Evolutionary conservation across 805 yeast genomes (phyloP), one percentile per base, ranked within the genome.

Genomic region (Grigorovia jiainica): DNA sequence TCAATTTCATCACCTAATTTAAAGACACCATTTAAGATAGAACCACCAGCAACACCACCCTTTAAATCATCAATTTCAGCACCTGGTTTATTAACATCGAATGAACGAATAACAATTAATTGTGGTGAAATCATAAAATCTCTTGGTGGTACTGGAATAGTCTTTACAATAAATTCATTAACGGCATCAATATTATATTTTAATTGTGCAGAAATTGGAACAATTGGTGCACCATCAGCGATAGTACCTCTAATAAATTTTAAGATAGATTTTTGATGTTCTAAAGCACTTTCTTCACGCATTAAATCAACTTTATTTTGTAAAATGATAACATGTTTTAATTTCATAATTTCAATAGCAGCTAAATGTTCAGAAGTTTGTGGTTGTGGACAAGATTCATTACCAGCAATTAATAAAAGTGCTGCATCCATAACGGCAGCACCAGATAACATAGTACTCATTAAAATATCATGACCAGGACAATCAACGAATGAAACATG

Each of bases 351-450:
- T 72, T 92, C 98, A 59, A 92, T 92, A 49, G 99, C 99, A 40
- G 99, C 99, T 69, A 92, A 76, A 73, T 92, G 99, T 72, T 92
- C 99, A 11, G 95, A 83, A 15, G 99, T 92, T 72, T 92, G 99
- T 35, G 99, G 99, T 73, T 92, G 99, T 47, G 99, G 99, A 73
- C 99, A 92, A 43, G 95, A 79, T 75, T 92, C 99, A 65, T 92
- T 92, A 68, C 97, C 98, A 23, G 98, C 99, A 62, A 92, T 82
- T 51, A 92, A 75, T 60, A 92, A 72, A 47, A 92, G 72, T 2
- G 99, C 99, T 43, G 99, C 99, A 68, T 92, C 99, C 99, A 92
- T 92, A 51, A 92, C 99, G 15, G 99, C 99, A 30, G 99, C 99
- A 64, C 99, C 99, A 37, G 97, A 89, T 78, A 92, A 80, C 99